phyloP scores from a whole-genome alignment of 1,284 basidiomycete genomes.

The Rhodofomes roseus region DNA sequence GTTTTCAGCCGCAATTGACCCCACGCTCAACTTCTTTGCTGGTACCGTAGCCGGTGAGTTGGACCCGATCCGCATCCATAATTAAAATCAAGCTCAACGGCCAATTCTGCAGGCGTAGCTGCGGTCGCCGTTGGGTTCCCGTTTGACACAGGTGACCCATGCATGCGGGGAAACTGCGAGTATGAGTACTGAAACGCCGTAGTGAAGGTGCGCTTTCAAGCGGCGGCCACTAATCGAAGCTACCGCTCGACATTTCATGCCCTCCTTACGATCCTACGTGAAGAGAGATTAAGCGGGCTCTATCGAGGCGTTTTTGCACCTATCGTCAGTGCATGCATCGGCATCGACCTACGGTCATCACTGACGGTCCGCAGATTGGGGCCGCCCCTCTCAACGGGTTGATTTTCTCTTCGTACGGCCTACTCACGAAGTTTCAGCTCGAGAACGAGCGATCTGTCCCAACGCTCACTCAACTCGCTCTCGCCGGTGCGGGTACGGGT shows the following conservation, averaged over 20 bases:
- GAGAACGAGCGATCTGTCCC: constrained; percentile 42
- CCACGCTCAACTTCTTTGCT: constrained; percentile 65
- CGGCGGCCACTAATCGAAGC: constrained; percentile 46
- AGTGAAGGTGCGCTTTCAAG: constrained; percentile 79
- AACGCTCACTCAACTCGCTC: constrained; percentile 62
- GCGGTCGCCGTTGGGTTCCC: constrained; percentile 67
- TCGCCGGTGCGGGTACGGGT: constrained; percentile 78
- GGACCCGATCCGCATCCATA: not conserved
- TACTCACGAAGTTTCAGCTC: constrained; percentile 60
- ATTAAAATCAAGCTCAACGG: too few relatives aligned
- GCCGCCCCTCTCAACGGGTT: constrained; percentile 72
- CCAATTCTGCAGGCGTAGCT: constrained; percentile 46
- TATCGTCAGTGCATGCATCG: not conserved
- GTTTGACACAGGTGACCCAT: constrained; percentile 60
- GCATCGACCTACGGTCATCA: not conserved
- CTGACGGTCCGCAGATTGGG: constrained; percentile 44
- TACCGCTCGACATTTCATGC: constrained; percentile 63
- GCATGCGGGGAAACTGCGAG: not conserved
- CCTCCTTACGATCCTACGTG: constrained; percentile 57
- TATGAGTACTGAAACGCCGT: not conserved
- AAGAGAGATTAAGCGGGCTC: constrained; percentile 63
- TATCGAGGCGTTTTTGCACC: constrained; percentile 59
- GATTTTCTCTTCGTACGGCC: constrained; percentile 73
- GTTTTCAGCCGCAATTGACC: constrained; percentile 32
- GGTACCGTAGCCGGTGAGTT: constrained; percentile 62